Evolutionary conservation across 257 asterid species (phyloP).

Genomic region (Verbascum thapsus): DNA sequence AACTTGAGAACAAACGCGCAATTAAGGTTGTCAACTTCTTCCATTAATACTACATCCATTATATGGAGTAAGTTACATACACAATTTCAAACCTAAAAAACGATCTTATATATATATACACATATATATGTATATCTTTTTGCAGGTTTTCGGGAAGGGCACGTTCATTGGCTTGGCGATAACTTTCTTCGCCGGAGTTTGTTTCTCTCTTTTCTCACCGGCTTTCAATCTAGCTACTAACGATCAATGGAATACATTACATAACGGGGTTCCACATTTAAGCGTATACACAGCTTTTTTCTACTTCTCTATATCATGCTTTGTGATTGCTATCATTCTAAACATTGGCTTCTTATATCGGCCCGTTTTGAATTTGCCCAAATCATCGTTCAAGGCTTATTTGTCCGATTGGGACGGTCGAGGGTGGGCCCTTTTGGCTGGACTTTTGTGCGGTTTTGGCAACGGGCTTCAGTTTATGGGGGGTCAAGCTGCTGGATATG

Average conservation of each 20-base stretch:
- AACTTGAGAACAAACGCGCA: slow-evolving; percentile 76
- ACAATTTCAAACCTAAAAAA: too few relatives aligned
- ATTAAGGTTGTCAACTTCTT: slow-evolving; percentile 64
- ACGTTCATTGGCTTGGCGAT: slow-evolving; percentile 69
- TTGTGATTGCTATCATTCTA: slow-evolving; percentile 63
- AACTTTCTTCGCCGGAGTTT: slow-evolving; percentile 86
- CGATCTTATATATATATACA: too few relatives aligned
- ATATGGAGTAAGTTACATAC: background rate
- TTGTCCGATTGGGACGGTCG: slow-evolving; percentile 82
- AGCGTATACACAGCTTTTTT: slow-evolving; percentile 88
- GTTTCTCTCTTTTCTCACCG: slow-evolving; percentile 87
- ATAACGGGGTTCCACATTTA: slow-evolving; percentile 68
- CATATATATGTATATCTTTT: background rate
- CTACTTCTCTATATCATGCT: slow-evolving; percentile 86
- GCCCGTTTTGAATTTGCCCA: slow-evolving; percentile 72
- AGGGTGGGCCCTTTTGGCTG: slow-evolving; percentile 91
- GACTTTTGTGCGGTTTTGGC: slow-evolving; percentile 89
- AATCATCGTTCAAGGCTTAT: slow-evolving; percentile 73
- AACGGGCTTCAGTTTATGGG: slow-evolving; percentile 99
- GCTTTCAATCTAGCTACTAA: slow-evolving; percentile 93
- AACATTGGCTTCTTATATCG: slow-evolving; percentile 69
- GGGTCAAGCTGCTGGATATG: slow-evolving; percentile 98
- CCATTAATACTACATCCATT: background rate
- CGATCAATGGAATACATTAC: slow-evolving; percentile 80
- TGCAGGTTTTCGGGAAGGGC: slow-evolving; percentile 88